Percentiles rank a stretch among this genome's conserved stretches.
These are phyloP conservation scores for Botryotinia globosa DNA, from an alignment of 2,329 filamentous ascomycete species.

Conservation along the genomic window DNA sequence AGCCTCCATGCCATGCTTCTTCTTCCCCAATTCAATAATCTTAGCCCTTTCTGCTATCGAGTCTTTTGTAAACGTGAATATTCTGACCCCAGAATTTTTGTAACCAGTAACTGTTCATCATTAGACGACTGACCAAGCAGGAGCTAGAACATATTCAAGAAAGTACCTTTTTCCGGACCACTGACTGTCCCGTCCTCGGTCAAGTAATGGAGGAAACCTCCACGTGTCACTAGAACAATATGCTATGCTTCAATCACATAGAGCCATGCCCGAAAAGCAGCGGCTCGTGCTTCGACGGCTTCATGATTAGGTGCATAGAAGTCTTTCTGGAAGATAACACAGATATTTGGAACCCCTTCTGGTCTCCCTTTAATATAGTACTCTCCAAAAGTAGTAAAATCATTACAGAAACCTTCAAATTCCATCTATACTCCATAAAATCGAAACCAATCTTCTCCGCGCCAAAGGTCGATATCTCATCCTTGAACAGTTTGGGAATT, in stretches of 20 bases:
- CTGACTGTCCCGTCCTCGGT: background rate
- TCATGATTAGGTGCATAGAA: background rate
- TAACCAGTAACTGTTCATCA: background rate
- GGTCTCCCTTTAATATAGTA: too few species aligned
- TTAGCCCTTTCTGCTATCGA: background rate
- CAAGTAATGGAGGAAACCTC: background rate
- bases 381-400: background rate
- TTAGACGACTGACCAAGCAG: background rate
- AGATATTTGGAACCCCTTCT: background rate
- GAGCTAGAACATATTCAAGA: background rate
- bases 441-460: background rate
- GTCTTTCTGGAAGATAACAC: background rate
- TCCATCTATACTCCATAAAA: background rate
- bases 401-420: background rate
- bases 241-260: background rate
- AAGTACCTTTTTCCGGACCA: background rate
- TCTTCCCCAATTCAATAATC: background rate
- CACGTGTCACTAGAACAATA: background rate
- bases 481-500: background rate
- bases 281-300: background rate
- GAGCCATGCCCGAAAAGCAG: background rate
- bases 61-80: background rate
- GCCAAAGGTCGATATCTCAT: background rate
- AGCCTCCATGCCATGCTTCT: background rate
- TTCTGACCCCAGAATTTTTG: background rate